Base-by-base conservation (phyloP, 257 asterid species). In the Jacaranda mimosifolia region DNA sequence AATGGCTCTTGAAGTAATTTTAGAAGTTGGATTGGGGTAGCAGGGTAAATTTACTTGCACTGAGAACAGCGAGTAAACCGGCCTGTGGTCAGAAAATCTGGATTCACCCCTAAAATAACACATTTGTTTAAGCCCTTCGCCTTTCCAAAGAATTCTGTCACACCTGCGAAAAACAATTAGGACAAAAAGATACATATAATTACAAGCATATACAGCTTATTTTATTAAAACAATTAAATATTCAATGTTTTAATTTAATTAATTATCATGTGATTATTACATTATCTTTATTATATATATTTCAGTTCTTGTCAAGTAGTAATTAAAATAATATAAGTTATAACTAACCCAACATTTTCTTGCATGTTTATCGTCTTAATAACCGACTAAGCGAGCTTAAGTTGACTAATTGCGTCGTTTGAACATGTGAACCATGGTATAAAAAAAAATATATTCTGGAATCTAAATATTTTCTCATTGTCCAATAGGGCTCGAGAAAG, bases 121-220 rank as follows among this genome's bases (percentile, higher is more conserved):
- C 79, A 85, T 42, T 77, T 94, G 99, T 69, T 92, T 85, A 13
- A 94, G 74, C 26, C 96, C 99, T 76, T 92, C 85, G 0, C 99
- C 99, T 88, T 83, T 94, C 99, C 97, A 94, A 56, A 94, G 80
- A 38, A 94, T 94, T 45, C 98, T 82, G 89, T 92, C 98, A 79
- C 98, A 92, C 98, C 98, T 92, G 32, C 12, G 17, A 4, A 19
- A 48, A 39, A 39, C 4, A 19, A 42, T 79, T 38, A 70, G 60
- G 57, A 39, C 4, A n/a, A 59, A 3, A 6, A n/a, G 7, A 35
- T 40, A 21, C 52, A 51, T 18, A 68, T 15, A 57, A 19, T 5
- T 36, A 11, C 9, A 42, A 38, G 0, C 15, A 10, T 17, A 38
- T 1, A 17, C n/a, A 15, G 12, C 3, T 36, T 70, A 55, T 35